Conservation (phyloP, 495 filamentous ascomycete species). For the Annulohypoxylon nitens region DNA sequence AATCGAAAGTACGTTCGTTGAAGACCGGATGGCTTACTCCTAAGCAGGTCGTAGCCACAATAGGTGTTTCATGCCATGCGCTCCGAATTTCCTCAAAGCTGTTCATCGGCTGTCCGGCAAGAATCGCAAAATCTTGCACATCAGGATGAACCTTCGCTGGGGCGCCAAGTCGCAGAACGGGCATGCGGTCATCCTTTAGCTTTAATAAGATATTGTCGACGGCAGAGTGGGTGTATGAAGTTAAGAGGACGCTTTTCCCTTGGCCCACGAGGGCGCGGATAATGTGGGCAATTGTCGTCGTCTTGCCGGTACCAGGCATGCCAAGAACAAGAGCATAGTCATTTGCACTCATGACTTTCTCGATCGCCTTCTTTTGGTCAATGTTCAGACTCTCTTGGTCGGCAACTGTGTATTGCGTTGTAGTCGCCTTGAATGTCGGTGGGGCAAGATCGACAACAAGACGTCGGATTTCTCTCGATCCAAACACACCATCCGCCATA, state of each 20-base stretch:
- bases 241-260: conserved; percentile 91
- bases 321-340: conserved; percentile 96
- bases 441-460: conserved; percentile 80
- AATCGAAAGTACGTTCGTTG: conserved; percentile 90
- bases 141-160: conserved; percentile 87
- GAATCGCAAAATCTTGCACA: conserved; percentile 82
- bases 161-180: conserved; percentile 85
- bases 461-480: conserved; percentile 78
- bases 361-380: conserved; percentile 86
- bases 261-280: conserved; percentile 90
- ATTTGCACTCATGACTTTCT: conserved; percentile 93
- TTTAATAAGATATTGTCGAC: conserved; percentile 98
- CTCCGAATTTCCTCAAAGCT: conserved; percentile 85
- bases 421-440: conserved; percentile 76
- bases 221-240: conserved; percentile 96
- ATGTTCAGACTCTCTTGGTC: conserved; percentile 77
- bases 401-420: conserved; percentile 69
- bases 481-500: conserved; percentile 82
- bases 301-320: conserved; percentile 98
- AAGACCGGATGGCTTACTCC: conserved; percentile 91
- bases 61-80: conserved; percentile 82
- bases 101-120: conserved; percentile 76
- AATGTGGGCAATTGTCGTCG: conserved; percentile 96
- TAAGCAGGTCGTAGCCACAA: conserved; percentile 95
- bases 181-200: conserved; percentile 80